Evolutionary conservation across 192 early-diverging fungal species (phyloP).

Genomic region (Neocallimastix lanati): DNA sequence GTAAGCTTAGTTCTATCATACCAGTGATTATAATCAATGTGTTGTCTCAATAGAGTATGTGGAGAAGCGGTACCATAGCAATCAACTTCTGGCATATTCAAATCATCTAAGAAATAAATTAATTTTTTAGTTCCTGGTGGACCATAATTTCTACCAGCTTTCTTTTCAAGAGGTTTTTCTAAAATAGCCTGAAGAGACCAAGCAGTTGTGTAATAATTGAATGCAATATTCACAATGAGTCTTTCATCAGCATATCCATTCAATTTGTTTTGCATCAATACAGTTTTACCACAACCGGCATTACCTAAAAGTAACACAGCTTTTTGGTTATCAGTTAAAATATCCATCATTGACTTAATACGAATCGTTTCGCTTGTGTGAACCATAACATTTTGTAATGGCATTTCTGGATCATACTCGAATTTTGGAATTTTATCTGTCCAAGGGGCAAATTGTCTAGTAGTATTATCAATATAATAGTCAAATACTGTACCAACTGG

Average conservation of each 20-base stretch:
- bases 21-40: constrained; percentile 44
- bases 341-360: constrained; percentile 31
- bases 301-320: constrained; percentile 39
- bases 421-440: constrained; percentile 34
- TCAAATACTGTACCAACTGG: constrained; percentile 39
- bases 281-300: constrained; percentile 46
- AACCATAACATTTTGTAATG: constrained; percentile 31
- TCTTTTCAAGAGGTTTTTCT: constrained; percentile 47
- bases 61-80: constrained; percentile 45
- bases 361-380: constrained; percentile 42
- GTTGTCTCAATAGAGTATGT: constrained; percentile 36
- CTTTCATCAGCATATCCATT: constrained; percentile 27
- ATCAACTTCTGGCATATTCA: constrained; percentile 53
- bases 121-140: constrained; percentile 42
- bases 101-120: constrained; percentile 47
- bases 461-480: constrained; percentile 36
- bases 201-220: constrained; percentile 51
- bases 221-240: constrained; percentile 41
- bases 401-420: constrained; percentile 33
- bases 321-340: constrained; percentile 40
- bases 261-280: constrained; percentile 43
- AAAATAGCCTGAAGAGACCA: constrained; percentile 34
- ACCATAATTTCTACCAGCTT: constrained; percentile 44
- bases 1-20: constrained; percentile 43
- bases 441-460: constrained; percentile 39